Base-by-base conservation (phyloP, 768 basidiomycete genomes). In the Austroboletus eburneus region DNA sequence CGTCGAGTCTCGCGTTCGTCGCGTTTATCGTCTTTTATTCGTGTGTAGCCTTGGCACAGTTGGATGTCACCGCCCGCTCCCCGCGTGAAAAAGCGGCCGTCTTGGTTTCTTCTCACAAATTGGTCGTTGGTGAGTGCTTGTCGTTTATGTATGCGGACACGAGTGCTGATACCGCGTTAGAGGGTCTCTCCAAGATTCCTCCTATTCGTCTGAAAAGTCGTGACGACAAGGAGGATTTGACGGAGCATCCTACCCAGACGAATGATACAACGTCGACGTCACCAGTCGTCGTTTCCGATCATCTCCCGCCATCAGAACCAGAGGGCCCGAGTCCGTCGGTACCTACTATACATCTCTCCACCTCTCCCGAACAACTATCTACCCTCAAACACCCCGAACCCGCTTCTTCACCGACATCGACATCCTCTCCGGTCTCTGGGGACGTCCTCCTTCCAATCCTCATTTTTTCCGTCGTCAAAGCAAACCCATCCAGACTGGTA, bases 361-460 rank as follows among this genome's bases (percentile, higher is more conserved):
- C 40, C 9, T 51, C 45, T 3, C 36, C 51, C 3, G 49, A 51
- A 23, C 33, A 17, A 18, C 17, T 21, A 14, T 36, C 45, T 5
- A 5, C 20, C 48, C n/a, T 30, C 24, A 20, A 49, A 27, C 24
- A 32, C 30, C 18, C 58, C 9, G 43, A 55, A 18, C 9, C 48
- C 47, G 33, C 35, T 33, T 8, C 46, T 22, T 34, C 54, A 36
- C 10, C 25, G 6, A 5, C 25, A 10, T 50, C 58, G 36, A 43
- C 56, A 9, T 23, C 65, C 10, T 82, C 79, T 2, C 79, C 78
- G 5, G 80, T 87, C 4, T 88, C 86, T 0, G 90, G 91, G 1
- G 95, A 97, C 58, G 77, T 96, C 34, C 83, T 99, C 32, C 77
- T 99, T 14, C 95, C 95, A 0, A 69, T 98, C 49, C 83, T 97